Evolutionary conservation across 805 yeast genomes (phyloP).

Genomic region (Peterozyma xylosa): DNA sequence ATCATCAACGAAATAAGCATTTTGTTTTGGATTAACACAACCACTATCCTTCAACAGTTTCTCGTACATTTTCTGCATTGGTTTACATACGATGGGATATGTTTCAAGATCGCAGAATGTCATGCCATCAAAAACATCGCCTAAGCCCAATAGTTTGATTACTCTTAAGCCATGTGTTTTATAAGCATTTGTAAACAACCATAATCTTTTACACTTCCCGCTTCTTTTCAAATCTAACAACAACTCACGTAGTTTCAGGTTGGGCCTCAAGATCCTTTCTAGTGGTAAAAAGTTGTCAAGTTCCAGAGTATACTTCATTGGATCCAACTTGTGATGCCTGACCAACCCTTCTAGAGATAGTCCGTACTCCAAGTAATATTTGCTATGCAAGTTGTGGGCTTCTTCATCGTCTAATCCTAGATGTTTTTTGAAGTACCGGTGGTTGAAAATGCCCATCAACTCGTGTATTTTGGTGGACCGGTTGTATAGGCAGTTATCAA

Average conservation of each 20-base stretch:
- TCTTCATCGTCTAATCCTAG: slow-evolving; percentile 60
- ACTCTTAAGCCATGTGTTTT: slow-evolving; percentile 84
- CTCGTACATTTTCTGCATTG: slow-evolving; percentile 63
- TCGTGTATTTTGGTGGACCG: slow-evolving; percentile 73
- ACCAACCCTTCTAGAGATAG: slow-evolving; percentile 88
- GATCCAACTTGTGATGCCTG: slow-evolving; percentile 65
- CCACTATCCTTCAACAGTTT: slow-evolving; percentile 62
- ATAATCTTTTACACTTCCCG: slow-evolving; percentile 61
- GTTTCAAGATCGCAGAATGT: slow-evolving; percentile 82
- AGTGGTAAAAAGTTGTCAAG: slow-evolving; percentile 93
- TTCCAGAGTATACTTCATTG: slow-evolving; percentile 76
- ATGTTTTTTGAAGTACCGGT: slow-evolving; percentile 64
- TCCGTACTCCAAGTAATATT: slow-evolving; percentile 83
- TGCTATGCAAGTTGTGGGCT: slow-evolving; percentile 63
- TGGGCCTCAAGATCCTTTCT: slow-evolving; percentile 66
- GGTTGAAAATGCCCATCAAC: slow-evolving; percentile 84
- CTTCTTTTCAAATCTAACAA: slow-evolving; percentile 34
- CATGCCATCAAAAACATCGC: slow-evolving; percentile 91
- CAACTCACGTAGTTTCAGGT: slow-evolving; percentile 43
- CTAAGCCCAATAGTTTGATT: slow-evolving; percentile 71
- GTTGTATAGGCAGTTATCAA: slow-evolving; percentile 85
- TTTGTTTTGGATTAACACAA: slow-evolving; percentile 27
- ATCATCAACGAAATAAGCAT: slow-evolving; percentile 81
- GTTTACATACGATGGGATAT: slow-evolving; percentile 77
- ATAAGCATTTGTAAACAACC: slow-evolving; percentile 96